Percentiles rank a stretch among this genome's conserved stretches.
Conservation (phyloP, 345 rosid species). For the Isatis tinctoria region DNA sequence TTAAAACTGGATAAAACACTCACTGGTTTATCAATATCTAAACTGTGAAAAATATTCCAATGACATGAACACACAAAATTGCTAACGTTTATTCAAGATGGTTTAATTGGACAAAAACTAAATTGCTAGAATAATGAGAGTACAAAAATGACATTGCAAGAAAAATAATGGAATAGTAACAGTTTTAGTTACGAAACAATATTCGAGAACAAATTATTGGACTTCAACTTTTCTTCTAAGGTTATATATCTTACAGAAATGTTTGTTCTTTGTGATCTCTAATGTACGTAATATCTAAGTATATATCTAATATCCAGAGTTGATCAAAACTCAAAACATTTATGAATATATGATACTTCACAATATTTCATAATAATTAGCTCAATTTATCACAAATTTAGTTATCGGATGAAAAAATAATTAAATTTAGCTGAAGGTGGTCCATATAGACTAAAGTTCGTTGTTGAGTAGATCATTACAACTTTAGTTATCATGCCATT, state of each 20-base stretch:
- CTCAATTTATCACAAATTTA: constrained; percentile 5
- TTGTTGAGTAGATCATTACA: constrained; percentile 38
- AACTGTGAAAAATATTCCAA: no score
- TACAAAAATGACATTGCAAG: neutral
- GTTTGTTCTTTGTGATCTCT: neutral
- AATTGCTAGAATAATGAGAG: no score
- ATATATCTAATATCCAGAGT: neutral
- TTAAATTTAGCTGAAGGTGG: constrained; percentile 19
- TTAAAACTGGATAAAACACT: no score
- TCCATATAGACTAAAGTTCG: constrained; percentile 19
- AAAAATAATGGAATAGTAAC: neutral
- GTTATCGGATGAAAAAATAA: neutral
- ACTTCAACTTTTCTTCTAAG: neutral
- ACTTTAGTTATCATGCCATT: constrained; percentile 29
- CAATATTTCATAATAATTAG: neutral
- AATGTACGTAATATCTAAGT: neutral
- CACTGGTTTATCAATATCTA: no score
- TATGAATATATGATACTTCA: neutral
- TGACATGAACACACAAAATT: no score
- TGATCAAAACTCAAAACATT: neutral
- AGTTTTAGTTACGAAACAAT: neutral
- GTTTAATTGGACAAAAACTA: no score
- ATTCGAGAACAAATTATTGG: neutral
- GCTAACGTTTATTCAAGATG: no score
- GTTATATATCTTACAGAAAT: neutral